Base-by-base conservation (phyloP, 176 grass and related monocot species). In the Rhipidocladum racemiflorum region DNA sequence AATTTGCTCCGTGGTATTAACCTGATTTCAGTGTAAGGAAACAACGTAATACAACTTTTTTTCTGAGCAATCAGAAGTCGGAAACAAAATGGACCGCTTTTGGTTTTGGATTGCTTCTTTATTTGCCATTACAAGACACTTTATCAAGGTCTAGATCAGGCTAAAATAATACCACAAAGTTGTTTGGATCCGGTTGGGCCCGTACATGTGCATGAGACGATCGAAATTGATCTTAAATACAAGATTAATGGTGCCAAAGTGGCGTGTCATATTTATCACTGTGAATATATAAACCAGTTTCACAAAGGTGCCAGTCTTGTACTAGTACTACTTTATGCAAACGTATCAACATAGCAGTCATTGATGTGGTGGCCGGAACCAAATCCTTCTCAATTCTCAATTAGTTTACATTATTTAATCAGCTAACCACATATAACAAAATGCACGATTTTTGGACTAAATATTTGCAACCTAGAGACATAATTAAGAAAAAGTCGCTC, bases 341-440 rank as follows among this genome's bases (percentile, higher is more conserved):
- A 36, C 68, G 86, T 84, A 59, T 88, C n/a, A 1, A 49, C 38
- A 21, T 21, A 43, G 25, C 49, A n/a, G 51, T 25, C 40, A 60
- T 56, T 65, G 57, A 24, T 74, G 61, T 68, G 68, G 38, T 73
- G 75, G n/a, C n/a, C n/a, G n/a, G 81, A 84, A 74, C 74, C 74
- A 84, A 79, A 36, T 36, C 36, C 15, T 14, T 35, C 64, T 57
- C 23, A 69, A 13, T 14, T 35, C 64, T 57, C 23, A 69, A 13
- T 69, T 27, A 43, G 39, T 43, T 68, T 43, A 18, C 10, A 23
- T 9, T 62, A 44, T 44, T 2, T 69, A 28, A 61, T 45, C 23
- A 70, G 20, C 65, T 16, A 44, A 57, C 10, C 65, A 17, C 29
- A 44, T 32, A 13, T 13, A 43, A 59, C 10, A 70, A 70, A 51